phyloP scores from a whole-genome alignment of 2,329 filamentous ascomycete genomes.

The Hortaea sp. region DNA sequence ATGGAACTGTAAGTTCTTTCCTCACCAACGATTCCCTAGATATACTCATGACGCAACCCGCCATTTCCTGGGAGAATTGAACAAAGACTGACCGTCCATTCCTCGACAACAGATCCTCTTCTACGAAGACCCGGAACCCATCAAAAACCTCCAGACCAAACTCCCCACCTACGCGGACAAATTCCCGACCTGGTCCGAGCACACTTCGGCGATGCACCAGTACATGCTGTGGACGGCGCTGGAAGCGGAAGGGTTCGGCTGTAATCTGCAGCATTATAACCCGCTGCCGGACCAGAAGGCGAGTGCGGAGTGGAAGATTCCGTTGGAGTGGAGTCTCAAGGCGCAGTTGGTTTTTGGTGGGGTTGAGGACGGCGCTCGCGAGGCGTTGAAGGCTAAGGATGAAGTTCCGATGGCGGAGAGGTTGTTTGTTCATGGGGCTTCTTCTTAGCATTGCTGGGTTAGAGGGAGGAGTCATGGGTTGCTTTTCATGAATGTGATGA shows the following conservation, averaged over 20 bases:
- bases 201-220: conserved; percentile 76
- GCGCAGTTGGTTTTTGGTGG: conserved; percentile 70
- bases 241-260: conserved; percentile 72
- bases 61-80: too few species aligned
- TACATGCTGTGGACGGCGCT: conserved; percentile 71
- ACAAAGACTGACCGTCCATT: not conserved
- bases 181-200: conserved; percentile 65
- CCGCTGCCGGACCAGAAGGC: conserved; percentile 70
- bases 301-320: conserved; percentile 57
- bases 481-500: too few species aligned
- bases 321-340: conserved; percentile 63
- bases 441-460: not conserved
- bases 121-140: conserved; percentile 65
- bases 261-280: conserved; percentile 91
- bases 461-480: too few species aligned
- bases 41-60: too few species aligned
- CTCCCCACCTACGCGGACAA: conserved; percentile 67
- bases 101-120: conserved; percentile 56
- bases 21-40: not conserved
- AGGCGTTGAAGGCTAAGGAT: conserved; percentile 16
- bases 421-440: conserved; percentile 19
- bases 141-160: conserved; percentile 56
- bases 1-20: conserved; percentile 57
- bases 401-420: conserved; percentile 19
- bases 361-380: conserved; percentile 35